Evolutionary conservation across 2,329 filamentous ascomycete species (phyloP), one percentile per base, ranked within the genome.

Genomic region (Calonectria ilicicola): DNA sequence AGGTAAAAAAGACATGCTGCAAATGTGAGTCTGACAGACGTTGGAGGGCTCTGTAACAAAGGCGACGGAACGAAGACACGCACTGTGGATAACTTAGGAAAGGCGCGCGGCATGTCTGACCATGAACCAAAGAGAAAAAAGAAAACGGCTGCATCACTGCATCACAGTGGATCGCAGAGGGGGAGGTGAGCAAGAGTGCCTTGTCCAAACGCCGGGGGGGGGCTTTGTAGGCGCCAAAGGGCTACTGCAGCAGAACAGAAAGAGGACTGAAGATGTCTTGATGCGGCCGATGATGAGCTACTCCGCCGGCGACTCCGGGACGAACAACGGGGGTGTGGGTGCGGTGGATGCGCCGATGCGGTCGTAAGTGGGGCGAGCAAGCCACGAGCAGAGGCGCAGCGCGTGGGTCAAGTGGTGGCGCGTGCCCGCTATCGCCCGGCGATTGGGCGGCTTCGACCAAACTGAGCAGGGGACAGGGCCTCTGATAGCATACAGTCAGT

Each of bases 321-420:
- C 60, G 51, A 74, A 67, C 62, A 72, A 75, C 71, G 69, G 77
- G 68, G 77, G 67, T 65, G 68, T 71, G 69, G 63, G 56, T 69
- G 67, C 67, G 49, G 63, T 67, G 47, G 69, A 53, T 67, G 66
- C 66, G 60, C 60, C 70, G 70, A 65, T 63, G 60, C 53, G 66
- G 70, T 69, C 35, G 38, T 49, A 17, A 65, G 60, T 44, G 68
- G 60, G 72, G 70, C 53, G 69, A 60, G 70, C 77, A 76, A 81
- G 80, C 79, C 80, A 81, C 80, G 74, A 74, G 72, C 67, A 77
- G 79, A 81, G 81, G 80, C 80, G 81, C 81, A 82, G 81, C 73
- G 27, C 27, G 68, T 77, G 78, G 74, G 73, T 35, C 74, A 72
- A 75, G 70, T 53, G 73, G 77, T 79, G 77, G 76, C 76, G 73